Evolutionary conservation across 192 early-diverging fungal genomes (phyloP), one percentile per base, ranked within the genome.

Genomic region (Entomortierella chlamydospora): DNA sequence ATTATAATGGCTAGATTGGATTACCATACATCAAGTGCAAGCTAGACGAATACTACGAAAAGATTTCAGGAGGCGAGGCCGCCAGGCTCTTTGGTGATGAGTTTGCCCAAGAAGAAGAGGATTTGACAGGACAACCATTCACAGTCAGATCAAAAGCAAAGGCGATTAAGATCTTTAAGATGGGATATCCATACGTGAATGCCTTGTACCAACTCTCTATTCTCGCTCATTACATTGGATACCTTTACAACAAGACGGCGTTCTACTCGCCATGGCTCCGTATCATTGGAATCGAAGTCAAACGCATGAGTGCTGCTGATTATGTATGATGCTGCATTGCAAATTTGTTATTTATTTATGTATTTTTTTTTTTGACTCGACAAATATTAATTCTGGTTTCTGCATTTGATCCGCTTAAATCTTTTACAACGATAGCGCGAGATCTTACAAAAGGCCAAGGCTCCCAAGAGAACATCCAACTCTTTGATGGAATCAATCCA

Each of bases 221-320:
- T 26, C 74, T 90, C 23, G 64, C 86, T 43, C 95, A 94, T 76
- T 91, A 93, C 57, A 82, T 97, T 51, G 87, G 84, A 20, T 98
- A 95, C 73, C 82, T 98, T 68, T 96, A 94, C 82, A 92, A 92
- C 60, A 91, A 90, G 74, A 95, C 95, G 7, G 82, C 83, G 39
- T 96, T 91, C 76, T 93, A 90, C 72, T 90, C 91, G 18, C 94
- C 93, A n/a, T 93, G 92, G 91, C 84, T 97, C 65, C 91, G 91
- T 45, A 41, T 96, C 15, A 88, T 95, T 31, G 93, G 93, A 17
- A 79, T 97, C 29, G 86, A 91, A 68, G 83, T 95, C 42, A 90
- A 89, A 59, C 91, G 97, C 31, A 88, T 96, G 91, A 93, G 85
- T 23, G 85, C 86, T 55, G 83, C 88, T 26, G 97, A 98, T 76